Conservation (phyloP, 805 yeast genomes). For the Tetrapisispora namnaoensis region DNA sequence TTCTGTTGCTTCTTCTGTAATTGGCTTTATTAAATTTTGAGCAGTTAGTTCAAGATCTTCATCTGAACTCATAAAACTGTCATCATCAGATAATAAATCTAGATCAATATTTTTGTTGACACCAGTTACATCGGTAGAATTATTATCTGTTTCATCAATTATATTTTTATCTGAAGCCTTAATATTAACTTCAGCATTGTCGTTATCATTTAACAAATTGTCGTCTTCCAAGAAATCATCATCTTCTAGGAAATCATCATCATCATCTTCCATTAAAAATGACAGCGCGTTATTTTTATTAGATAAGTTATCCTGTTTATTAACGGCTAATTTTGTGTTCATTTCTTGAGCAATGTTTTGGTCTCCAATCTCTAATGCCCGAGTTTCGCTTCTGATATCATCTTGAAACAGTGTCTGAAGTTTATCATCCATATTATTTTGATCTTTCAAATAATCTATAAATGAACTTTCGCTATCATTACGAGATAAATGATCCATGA, state of each 20-base stretch:
- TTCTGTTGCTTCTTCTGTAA: neutral
- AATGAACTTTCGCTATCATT: neutral
- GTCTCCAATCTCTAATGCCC: too few species aligned
- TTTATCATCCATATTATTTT: neutral
- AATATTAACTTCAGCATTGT: neutral
- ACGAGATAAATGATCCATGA: neutral
- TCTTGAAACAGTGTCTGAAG: neutral
- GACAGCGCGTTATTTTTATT: neutral
- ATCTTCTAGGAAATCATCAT: neutral
- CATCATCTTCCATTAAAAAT: neutral
- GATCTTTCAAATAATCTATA: neutral
- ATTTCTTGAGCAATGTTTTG: neutral
- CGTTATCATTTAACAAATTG: neutral
- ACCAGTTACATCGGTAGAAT: constrained; percentile 16
- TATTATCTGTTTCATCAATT: constrained; percentile 1
- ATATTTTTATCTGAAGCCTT: neutral
- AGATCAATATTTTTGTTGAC: neutral
- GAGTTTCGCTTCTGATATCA: too few species aligned
- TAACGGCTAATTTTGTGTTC: neutral
- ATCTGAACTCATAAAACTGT: constrained; percentile 25
- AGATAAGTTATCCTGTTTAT: neutral
- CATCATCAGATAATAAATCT: constrained; percentile 8
- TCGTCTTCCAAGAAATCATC: neutral
- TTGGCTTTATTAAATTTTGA: neutral
- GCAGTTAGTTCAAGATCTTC: constrained; percentile 11